A percentile compares a stretch with the other conserved stretches of the same genome.
These are phyloP conservation scores for Hyparrhenia diplandra DNA, from an alignment of 176 grass and related monocot species.

Conservation along the genomic window DNA sequence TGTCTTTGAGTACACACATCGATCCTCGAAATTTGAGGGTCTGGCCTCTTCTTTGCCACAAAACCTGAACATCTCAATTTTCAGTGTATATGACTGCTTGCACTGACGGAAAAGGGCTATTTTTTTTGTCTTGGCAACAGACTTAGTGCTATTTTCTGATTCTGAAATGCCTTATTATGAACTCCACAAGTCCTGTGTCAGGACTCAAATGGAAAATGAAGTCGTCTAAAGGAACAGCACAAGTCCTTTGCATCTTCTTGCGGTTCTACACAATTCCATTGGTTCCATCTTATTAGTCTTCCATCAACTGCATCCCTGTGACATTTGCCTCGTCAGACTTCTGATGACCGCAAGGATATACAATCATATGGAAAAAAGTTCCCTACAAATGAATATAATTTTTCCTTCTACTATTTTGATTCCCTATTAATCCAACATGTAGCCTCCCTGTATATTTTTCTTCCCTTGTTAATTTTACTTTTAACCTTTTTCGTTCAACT, in stretches of 20 bases:
- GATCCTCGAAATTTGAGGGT: background rate
- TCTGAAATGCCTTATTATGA: background rate
- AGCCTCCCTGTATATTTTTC: background rate
- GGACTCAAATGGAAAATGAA: background rate
- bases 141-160: background rate
- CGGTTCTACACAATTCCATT: background rate
- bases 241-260: background rate
- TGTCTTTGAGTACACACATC: too few relatives aligned
- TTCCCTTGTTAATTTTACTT: background rate
- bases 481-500: background rate
- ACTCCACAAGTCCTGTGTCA: background rate
- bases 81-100: background rate
- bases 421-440: background rate
- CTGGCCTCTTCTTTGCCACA: background rate
- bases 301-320: background rate
- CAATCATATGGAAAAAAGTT: background rate
- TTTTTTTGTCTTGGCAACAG: too few relatives aligned
- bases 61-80: background rate
- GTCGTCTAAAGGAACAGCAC: background rate
- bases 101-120: background rate
- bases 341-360: background rate
- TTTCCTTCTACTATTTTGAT: background rate
- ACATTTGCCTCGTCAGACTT: background rate
- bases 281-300: background rate
- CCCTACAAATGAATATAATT: background rate